phyloP scores from a whole-genome alignment of 2,329 filamentous ascomycete species.

The Beauveria bassiana region DNA sequence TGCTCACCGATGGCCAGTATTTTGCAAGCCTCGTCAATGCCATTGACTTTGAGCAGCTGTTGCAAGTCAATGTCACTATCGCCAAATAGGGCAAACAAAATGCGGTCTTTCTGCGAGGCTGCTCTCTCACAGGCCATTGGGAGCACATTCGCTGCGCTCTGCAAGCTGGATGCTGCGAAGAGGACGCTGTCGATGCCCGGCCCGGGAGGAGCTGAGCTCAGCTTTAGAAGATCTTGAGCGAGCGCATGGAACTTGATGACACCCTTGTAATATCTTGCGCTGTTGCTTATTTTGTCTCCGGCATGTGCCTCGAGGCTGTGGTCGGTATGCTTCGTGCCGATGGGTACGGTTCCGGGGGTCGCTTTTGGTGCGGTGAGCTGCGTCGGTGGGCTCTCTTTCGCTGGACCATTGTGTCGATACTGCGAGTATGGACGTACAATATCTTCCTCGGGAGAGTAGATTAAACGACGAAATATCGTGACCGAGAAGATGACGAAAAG shows the following conservation, averaged over 20 bases:
- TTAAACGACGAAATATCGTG: constrained; percentile 42
- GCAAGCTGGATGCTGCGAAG: constrained; percentile 68
- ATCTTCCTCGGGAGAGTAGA: constrained; percentile 1
- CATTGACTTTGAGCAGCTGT: constrained; percentile 68
- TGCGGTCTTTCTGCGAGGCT: constrained; percentile 55
- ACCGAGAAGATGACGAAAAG: constrained; percentile 47
- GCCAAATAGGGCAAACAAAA: constrained; percentile 77
- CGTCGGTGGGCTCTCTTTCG: background rate
- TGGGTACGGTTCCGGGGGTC: background rate
- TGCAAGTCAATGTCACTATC: constrained; percentile 61
- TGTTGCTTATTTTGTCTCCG: constrained; percentile 21
- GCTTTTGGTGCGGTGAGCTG: constrained; percentile 4
- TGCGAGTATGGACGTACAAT: constrained; percentile 8
- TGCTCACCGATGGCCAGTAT: constrained; percentile 49
- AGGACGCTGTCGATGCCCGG: constrained; percentile 58
- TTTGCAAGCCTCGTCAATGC: constrained; percentile 62
- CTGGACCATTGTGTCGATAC: background rate
- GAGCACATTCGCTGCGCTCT: constrained; percentile 63
- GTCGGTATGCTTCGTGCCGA: constrained; percentile 8
- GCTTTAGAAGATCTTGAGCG: constrained; percentile 42
- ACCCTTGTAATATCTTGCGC: constrained; percentile 63
- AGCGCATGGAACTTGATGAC: constrained; percentile 62
- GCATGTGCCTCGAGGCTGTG: constrained; percentile 17
- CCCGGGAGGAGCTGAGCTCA: constrained; percentile 36
- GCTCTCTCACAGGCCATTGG: constrained; percentile 87